Evolutionary conservation across 2,329 filamentous ascomycete species (phyloP).

Genomic region (Paraphaeosphaeria minitans): DNA sequence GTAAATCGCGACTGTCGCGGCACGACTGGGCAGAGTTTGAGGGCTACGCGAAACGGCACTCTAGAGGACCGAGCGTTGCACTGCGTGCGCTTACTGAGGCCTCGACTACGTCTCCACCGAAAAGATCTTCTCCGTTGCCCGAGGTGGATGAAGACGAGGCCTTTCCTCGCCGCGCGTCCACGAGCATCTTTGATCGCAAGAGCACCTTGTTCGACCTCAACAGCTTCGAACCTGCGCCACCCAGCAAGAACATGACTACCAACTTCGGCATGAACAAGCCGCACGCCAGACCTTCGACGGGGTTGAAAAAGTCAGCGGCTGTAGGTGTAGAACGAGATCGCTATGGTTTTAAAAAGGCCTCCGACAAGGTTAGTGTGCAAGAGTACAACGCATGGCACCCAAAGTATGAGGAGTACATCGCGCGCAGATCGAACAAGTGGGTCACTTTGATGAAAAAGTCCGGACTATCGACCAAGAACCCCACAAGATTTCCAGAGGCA

Average conservation of each 20-base stretch:
- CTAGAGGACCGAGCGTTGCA: slow-evolving; percentile 25
- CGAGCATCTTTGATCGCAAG: slow-evolving; percentile 41
- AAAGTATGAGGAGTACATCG: slow-evolving; percentile 75
- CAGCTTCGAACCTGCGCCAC: slow-evolving; percentile 14
- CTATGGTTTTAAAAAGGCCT: slow-evolving; percentile 91
- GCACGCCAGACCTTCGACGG: slow-evolving; percentile 14
- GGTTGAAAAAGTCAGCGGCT: slow-evolving; percentile 27
- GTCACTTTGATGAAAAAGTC: slow-evolving; percentile 75
- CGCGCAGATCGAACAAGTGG: slow-evolving; percentile 82
- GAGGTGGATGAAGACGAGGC: slow-evolving; percentile 43
- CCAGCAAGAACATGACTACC: slow-evolving; percentile 21
- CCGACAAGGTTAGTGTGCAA: slow-evolving; percentile 74
- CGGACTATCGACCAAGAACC: slow-evolving; percentile 71
- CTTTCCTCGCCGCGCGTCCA: slow-evolving; percentile 42
- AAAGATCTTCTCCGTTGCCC: slow-evolving; percentile 35
- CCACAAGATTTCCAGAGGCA: slow-evolving; percentile 77
- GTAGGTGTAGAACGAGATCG: slow-evolving; percentile 65
- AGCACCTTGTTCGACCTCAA: slow-evolving; percentile 36
- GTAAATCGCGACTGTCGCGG: slow-evolving; percentile 38
- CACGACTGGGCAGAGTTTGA: slow-evolving; percentile 44
- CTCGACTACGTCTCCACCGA: slow-evolving; percentile 27
- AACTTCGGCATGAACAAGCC: slow-evolving; percentile 14
- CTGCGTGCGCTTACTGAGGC: slow-evolving; percentile 8
- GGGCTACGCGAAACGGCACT: slow-evolving; percentile 37
- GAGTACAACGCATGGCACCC: slow-evolving; percentile 84